phyloP scores from a whole-genome alignment of 2,329 filamentous ascomycete genomes.

The Clonostachys byssicola region DNA sequence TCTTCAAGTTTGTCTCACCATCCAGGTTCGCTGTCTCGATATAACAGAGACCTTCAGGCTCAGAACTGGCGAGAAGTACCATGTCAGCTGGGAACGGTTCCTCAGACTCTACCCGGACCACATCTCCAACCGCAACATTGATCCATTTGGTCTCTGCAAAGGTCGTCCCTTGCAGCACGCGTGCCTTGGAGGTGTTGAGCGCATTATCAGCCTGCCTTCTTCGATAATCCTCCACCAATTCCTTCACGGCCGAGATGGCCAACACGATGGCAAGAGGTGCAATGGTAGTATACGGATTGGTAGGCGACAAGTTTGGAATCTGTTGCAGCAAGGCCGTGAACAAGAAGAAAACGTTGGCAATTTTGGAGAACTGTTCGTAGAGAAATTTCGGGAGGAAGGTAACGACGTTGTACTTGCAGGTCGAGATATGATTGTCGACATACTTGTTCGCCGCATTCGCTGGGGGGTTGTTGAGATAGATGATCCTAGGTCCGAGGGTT shows the following conservation, averaged over 20 bases:
- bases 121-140: constrained; percentile 87
- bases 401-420: constrained; percentile 91
- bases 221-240: constrained; percentile 89
- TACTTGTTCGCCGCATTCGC: constrained; percentile 89
- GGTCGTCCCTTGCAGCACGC: constrained; percentile 74
- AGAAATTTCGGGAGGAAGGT: constrained; percentile 97
- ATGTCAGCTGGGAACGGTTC: constrained; percentile 93
- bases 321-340: constrained; percentile 94
- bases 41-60: constrained; percentile 96
- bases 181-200: constrained; percentile 83
- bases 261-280: constrained; percentile 88
- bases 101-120: constrained; percentile 89
- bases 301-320: constrained; percentile 91
- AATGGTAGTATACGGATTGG: constrained; percentile 94
- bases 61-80: constrained; percentile 87
- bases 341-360: constrained; percentile 98
- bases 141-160: constrained; percentile 93
- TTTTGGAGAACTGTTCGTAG: constrained; percentile 98
- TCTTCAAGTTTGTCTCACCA: constrained; percentile 97
- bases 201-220: constrained; percentile 81
- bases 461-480: constrained; percentile 93
- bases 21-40: constrained; percentile 98
- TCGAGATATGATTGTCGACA: constrained; percentile 94
- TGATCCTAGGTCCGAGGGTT: constrained; percentile 85
- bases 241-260: constrained; percentile 91